Base-by-base conservation (phyloP, 192 early-diverging fungal species). In the Martensiomyces pterosporus region DNA sequence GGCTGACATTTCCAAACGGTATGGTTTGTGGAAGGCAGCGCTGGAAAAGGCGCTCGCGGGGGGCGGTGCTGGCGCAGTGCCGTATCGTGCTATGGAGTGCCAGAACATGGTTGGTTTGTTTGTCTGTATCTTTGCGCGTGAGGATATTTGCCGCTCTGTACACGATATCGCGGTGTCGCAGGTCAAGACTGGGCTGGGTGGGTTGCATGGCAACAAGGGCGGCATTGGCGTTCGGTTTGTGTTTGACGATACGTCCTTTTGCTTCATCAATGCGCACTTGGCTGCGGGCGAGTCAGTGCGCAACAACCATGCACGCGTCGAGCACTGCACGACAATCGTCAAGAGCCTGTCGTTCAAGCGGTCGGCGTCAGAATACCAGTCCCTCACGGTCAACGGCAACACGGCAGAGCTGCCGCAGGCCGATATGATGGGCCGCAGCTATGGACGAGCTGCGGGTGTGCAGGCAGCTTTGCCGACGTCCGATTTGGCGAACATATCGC, bases 121-220 rank as follows among this genome's bases (percentile, higher is more conserved):
- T 57, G 84, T 89, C 39, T 87, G 84, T 46, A 79, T 93, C 13
- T 93, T 97, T 76, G 79, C 90, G 12, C 80, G 82, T 3, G 78
- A 80, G 17, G 75, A 72, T 10, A 75, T 82, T 18, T 57, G 35
- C 35, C 60, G 67, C 24, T 64, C 74, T 8, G 61, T 83, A 36
- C 80, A 68, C 29, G 75, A 85, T 41, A 72, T 82, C 23, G 73
- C 82, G 32, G 84, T 83, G 10, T 76, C 81, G 10, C 80, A 80
- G 40, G 87, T 90, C 24, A 96, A 99, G 77, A 99, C 96, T 1
- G 96, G 96, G 13, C 64, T 92, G 45, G 82, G 87, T 66, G 86
- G 86, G 13, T 60, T 91, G 38, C 79, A 86, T 40, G 96, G 93
- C 36, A 99, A 99, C 75, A 99, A 99, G 75, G 96, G 96, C 22